A percentile compares a stretch with the other conserved stretches of the same genome.
Evolutionary conservation across 495 filamentous ascomycete genomes (phyloP).

Genomic region (Bryoglossum gracile): DNA sequence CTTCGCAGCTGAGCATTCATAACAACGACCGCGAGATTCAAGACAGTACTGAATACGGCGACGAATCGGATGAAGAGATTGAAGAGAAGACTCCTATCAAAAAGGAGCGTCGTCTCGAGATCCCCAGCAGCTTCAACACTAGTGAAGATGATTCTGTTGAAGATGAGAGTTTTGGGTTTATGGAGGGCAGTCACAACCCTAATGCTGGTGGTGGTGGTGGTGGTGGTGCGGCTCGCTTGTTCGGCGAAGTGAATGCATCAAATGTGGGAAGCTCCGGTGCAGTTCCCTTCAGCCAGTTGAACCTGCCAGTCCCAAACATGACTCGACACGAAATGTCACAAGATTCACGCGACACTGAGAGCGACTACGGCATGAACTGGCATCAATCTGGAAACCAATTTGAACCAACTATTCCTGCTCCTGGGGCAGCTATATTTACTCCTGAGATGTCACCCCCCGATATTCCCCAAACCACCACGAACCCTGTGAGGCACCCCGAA

Average conservation of each 20-base stretch:
- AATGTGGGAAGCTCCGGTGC: slow-evolving; percentile 54
- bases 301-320: slow-evolving; percentile 32
- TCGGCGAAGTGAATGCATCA: slow-evolving; percentile 72
- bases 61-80: slow-evolving; percentile 12
- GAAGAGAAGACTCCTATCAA: too few species aligned
- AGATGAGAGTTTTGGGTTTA: slow-evolving; percentile 40
- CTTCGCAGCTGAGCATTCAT: slow-evolving; percentile 63
- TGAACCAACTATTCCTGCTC: neutral
- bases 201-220: too few species aligned
- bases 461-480: neutral
- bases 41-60: slow-evolving; percentile 13
- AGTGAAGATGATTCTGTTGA: slow-evolving; percentile 26
- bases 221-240: slow-evolving; percentile 41
- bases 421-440: neutral
- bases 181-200: slow-evolving; percentile 10
- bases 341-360: slow-evolving; percentile 14
- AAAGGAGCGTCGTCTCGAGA: slow-evolving; percentile 22
- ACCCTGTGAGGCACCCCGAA: slow-evolving; percentile 31
- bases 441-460: slow-evolving; percentile 6
- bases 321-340: slow-evolving; percentile 31
- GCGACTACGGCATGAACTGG: neutral
- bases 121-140: slow-evolving; percentile 34
- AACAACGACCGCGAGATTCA: slow-evolving; percentile 35
- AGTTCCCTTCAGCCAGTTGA: slow-evolving; percentile 35
- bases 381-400: neutral